Base-by-base conservation (phyloP, 179 eudicot genomes). In the Heliamphora pulchella region DNA sequence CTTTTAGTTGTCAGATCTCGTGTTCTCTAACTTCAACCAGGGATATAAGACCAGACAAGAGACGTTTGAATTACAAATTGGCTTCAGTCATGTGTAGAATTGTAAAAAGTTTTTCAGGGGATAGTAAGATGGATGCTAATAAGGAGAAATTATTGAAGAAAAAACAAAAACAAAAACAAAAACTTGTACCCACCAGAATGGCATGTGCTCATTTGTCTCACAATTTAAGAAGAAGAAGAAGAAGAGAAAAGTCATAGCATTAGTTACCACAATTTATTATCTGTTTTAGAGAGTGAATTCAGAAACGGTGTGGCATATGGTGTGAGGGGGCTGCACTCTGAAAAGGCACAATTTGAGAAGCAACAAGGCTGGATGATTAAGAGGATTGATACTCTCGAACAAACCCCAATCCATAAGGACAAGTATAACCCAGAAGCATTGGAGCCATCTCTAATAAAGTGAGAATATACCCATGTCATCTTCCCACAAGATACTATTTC, bases 271-370 rank as follows among this genome's bases (percentile, higher is more conserved):
- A 31, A 31, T 31, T 31, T 31, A 31, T 31, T 31, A 31, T 31
- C 31, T 31, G 0, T 31, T 31, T 31, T 31, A 31, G 31, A 31
- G 31, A 31, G 31, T 31, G 31, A 31, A 31, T 31, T 31, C 31
- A 31, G 31, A 15, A 94, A 97, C 77, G 97, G 97, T 15, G 97
- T 94, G 84, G 97, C 98, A 77, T 94, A 94, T 90, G 98, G 95
- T 46, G 95, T 91, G 82, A 90, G 91, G 77, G 98, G 92, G 83
- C 94, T 91, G 76, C 92, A 90, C 80, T 84, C 91, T 44, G 97
- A 92, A 88, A 87, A 97, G 80, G 97, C 87, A 77, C 85, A 90
- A 31, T 94, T 94, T 82, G 98, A 94, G 91, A 90, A 83, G 84
- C 87, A 86, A 67, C 97, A 91, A 57, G 98, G 97, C 9, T 94